These are phyloP conservation scores for Populus hybrid DNA, from an alignment of 441 rosid genomes.

Conservation along the genomic window DNA sequence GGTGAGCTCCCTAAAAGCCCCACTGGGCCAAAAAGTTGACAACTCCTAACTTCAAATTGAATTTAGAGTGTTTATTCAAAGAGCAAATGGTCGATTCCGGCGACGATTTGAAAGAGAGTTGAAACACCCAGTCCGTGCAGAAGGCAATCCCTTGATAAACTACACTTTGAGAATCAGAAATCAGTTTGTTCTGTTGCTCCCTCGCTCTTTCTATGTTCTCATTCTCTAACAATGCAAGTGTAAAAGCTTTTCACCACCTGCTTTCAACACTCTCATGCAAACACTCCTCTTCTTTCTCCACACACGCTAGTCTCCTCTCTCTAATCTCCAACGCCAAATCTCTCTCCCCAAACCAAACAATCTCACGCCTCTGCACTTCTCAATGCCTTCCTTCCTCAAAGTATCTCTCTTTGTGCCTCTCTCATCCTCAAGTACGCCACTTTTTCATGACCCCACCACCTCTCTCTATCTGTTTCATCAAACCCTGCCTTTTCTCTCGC, in stretches of 20 bases:
- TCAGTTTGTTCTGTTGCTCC: no score
- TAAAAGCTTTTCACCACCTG: neutral
- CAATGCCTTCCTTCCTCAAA: constrained; percentile 39
- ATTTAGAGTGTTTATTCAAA: no score
- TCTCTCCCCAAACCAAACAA: constrained; percentile 41
- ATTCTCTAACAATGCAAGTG: neutral
- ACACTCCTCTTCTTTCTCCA: neutral
- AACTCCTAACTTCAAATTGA: no score
- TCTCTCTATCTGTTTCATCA: constrained; percentile 35
- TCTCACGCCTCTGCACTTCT: constrained; percentile 41
- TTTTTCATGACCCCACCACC: constrained; percentile 17
- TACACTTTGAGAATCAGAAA: no score
- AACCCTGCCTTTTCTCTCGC: constrained; percentile 27
- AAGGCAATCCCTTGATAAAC: neutral
- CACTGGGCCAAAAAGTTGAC: no score
- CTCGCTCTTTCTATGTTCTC: constrained; percentile 12
- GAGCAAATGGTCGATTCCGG: no score
- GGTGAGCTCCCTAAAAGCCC: no score
- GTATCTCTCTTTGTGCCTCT: constrained; percentile 45
- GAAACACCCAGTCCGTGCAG: no score
- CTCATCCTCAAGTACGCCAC: constrained; percentile 54
- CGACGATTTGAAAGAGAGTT: no score
- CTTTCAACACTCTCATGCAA: neutral
- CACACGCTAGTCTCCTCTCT: constrained; percentile 24
- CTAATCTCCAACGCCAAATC: constrained; percentile 27